Evolutionary conservation across 73 alveolate species (phyloP).

Genomic region (Uronychia binucleata): DNA sequence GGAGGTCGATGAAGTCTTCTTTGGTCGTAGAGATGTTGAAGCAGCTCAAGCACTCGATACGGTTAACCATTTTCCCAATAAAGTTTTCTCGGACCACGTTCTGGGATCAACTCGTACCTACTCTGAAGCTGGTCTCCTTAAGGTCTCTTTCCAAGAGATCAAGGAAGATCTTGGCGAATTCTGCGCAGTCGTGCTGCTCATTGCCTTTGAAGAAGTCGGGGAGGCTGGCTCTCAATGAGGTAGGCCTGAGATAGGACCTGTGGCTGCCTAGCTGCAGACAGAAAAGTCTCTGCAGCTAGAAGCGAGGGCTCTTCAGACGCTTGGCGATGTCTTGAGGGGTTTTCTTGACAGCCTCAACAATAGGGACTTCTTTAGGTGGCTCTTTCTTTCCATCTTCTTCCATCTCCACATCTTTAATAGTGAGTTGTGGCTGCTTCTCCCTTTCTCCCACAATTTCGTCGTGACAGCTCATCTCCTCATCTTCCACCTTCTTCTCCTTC

Average conservation of each 20-base stretch:
- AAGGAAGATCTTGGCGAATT: slow-evolving; percentile 44
- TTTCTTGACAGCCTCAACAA: not conserved
- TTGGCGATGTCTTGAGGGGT: not conserved
- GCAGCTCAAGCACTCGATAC: slow-evolving; percentile 22
- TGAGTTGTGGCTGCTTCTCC: slow-evolving; percentile 8
- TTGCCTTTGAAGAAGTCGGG: slow-evolving; percentile 45
- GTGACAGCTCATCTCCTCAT: not conserved
- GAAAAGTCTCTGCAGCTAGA: slow-evolving; percentile 33
- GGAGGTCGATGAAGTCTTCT: slow-evolving; percentile 27
- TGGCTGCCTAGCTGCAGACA: slow-evolving; percentile 9
- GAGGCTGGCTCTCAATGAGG: slow-evolving; percentile 24
- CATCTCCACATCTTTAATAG: slow-evolving; percentile 3
- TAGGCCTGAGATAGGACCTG: slow-evolving; percentile 28
- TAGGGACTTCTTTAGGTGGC: slow-evolving; percentile 5
- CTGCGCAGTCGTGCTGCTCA: slow-evolving; percentile 55
- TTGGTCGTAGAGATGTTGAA: slow-evolving; percentile 4
- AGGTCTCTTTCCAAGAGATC: slow-evolving; percentile 54
- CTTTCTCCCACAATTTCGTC: not conserved
- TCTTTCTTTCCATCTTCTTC: not conserved
- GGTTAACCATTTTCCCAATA: slow-evolving; percentile 7
- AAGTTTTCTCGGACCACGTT: slow-evolving; percentile 14
- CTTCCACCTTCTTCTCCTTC: slow-evolving; percentile 3
- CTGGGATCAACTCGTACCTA: not conserved
- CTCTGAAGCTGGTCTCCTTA: not conserved
- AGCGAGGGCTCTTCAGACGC: not conserved